Evolutionary conservation across 2,329 filamentous ascomycete genomes (phyloP), one percentile per base, ranked within the genome.

Genomic region (Aspergillus unguis): DNA sequence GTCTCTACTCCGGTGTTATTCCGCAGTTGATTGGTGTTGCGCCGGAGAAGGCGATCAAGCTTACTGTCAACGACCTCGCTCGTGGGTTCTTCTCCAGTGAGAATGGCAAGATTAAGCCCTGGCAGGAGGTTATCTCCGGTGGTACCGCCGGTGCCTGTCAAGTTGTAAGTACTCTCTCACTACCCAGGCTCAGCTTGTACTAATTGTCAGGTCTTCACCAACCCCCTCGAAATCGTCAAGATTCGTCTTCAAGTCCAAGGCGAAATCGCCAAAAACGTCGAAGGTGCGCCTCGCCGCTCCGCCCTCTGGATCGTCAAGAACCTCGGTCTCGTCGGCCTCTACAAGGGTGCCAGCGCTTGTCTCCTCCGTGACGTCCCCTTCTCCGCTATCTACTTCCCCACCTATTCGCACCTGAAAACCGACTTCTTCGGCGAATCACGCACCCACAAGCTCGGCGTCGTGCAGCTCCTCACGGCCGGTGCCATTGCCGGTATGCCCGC

Each of bases 1-100:
- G 94, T 25, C 75, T 99, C 45, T 99, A 99, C 77, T 95, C 92
- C 45, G 94, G 94, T 68, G 90, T 99, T 23, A 73, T 96, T 48
- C 94, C 94, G 8, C 94, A 99, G 78, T 82, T 99, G 42, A 90
- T 99, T 58, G 94, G 94, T 72, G 94, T 99, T 42, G 94, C 94
- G n/a, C 94, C 94, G 2, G 94, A 99, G 73, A 99, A 99, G 80
- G 94, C 94, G 62, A 99, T 99, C 77, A 99, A 99, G 79, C 84
- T 99, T 58, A 99, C 94, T 0, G 92, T 99, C 66, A 99, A 99
- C 74, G 94, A 99, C 69, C 75, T 99, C 50, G 90, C 95, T 25
- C 86, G 94, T 66, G 80, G 82, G 6, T 80, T 82, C 60, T 86
- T 92, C 66, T 88, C 86, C 65, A 83, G 84, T 66, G 82, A 90